A percentile compares a stretch with the other conserved stretches of the same genome.
Evolutionary conservation across 169 alveolate species (phyloP).

Genomic region (Babesia bigemina): DNA sequence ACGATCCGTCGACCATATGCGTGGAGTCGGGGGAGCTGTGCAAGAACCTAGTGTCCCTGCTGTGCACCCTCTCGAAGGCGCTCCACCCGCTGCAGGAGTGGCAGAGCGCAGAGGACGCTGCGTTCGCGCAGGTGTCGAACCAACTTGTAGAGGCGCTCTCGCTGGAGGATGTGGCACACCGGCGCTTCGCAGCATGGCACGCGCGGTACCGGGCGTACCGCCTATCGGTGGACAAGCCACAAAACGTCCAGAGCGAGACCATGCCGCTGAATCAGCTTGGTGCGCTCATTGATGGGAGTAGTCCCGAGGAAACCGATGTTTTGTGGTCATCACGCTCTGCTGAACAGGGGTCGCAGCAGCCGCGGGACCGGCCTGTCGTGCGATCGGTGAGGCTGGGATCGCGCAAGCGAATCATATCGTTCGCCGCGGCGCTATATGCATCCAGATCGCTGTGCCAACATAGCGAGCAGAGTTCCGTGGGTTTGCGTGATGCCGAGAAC

Average conservation of each 20-base stretch:
- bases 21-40: conserved; percentile 55
- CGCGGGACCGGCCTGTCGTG: conserved; percentile 22
- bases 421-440: conserved; percentile 8
- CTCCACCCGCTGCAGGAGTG: conserved; percentile 8
- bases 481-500: neutral
- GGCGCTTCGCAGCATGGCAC: conserved; percentile 18
- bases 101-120: neutral
- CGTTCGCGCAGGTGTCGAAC: neutral
- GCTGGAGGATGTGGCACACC: conserved; percentile 11
- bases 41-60: conserved; percentile 49
- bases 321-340: conserved; percentile 19
- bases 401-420: neutral
- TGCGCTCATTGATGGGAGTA: neutral
- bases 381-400: conserved; percentile 8
- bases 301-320: conserved; percentile 2
- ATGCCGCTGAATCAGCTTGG: conserved; percentile 6
- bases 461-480: neutral
- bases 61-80: conserved; percentile 46
- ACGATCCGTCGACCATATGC: conserved; percentile 24
- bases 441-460: neutral
- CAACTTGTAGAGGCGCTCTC: conserved; percentile 2
- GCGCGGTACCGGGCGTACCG: neutral
- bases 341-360: neutral
- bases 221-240: conserved; percentile 5
- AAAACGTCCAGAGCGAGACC: neutral